Evolutionary conservation across 2,329 filamentous ascomycete species (phyloP).

Genomic region (Penicillium rolfsii): DNA sequence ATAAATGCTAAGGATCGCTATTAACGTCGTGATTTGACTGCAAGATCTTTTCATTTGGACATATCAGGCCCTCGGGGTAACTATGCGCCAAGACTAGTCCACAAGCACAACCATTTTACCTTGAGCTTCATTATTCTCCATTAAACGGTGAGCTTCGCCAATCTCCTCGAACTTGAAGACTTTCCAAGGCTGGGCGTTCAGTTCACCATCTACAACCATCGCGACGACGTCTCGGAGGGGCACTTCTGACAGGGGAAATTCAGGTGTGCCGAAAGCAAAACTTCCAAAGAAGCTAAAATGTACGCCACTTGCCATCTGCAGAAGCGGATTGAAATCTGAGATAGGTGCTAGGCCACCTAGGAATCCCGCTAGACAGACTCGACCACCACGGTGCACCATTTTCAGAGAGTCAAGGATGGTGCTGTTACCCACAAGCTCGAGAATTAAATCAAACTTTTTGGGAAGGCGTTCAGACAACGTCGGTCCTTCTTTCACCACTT

Average conservation of each 20-base stretch:
- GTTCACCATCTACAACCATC: not conserved
- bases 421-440: constrained; percentile 48
- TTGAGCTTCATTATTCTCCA: not conserved
- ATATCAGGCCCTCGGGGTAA: no score
- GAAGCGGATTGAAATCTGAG: constrained; percentile 48
- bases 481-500: constrained; percentile 30
- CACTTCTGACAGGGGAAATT: constrained; percentile 11
- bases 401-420: constrained; percentile 45
- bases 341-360: constrained; percentile 48
- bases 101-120: constrained; percentile 12
- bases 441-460: constrained; percentile 40
- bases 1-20: no score
- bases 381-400: constrained; percentile 40
- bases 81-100: not conserved
- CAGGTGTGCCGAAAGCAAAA: constrained; percentile 37
- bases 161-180: constrained; percentile 9
- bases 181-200: not conserved
- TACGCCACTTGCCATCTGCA: constrained; percentile 52
- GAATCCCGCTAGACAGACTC: constrained; percentile 46
- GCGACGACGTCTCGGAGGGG: not conserved
- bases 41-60: no score
- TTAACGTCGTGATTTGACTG: no score
- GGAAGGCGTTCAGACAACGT: constrained; percentile 4
- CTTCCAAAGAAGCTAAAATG: constrained; percentile 53
- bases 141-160: constrained; percentile 3